Base-by-base conservation (phyloP, 2,329 filamentous ascomycete species). In the Penicillium sp. region DNA sequence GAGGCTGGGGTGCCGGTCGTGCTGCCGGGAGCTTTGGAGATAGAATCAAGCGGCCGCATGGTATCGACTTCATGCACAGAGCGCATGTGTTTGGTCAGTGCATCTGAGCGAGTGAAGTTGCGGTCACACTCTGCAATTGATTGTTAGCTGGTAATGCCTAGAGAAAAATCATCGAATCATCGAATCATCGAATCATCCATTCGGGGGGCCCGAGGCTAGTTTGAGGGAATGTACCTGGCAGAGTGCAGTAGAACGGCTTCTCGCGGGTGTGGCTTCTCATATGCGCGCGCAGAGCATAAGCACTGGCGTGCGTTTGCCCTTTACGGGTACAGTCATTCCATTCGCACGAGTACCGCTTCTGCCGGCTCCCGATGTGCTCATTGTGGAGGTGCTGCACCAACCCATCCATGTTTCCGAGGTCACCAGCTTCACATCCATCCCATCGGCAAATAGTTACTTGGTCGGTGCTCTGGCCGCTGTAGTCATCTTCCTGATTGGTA, bases 331-430 rank as follows among this genome's bases (percentile, higher is more conserved):
- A 99, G 58, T 92, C 92, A 52, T 81, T 83, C 93, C 93, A 99
- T 72, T 97, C 92, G 72, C 93, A 99, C n/a, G 89, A 90, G 69
- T 97, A 97, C 70, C 93, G 95, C 74, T 95, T 95, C 74, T 93
- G 88, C 46, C 91, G 83, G 53, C 85, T 89, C 65, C 93, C 89
- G 64, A 97, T 95, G 71, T 99, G 93, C 50, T 92, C 89, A 64
- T 90, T 87, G 72, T 97, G 92, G 52, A 93, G 88, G 64, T 93
- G 88, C 60, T 88, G 81, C 35, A 93, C 88, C 36, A 93, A 72
- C 56, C 77, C 82, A 70, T 93, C 88, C 88, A 92, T 92, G 64
- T 91, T 87, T 13, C 82, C 79, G 57, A 88, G 71, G 62, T 91
- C 87, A 33, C 84, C 86, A 3, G 77, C 82, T 34, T 77, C 75